These are phyloP conservation scores for Trichoderma polysporum DNA, from an alignment of 2,329 filamentous ascomycete genomes.

Conservation along the genomic window DNA sequence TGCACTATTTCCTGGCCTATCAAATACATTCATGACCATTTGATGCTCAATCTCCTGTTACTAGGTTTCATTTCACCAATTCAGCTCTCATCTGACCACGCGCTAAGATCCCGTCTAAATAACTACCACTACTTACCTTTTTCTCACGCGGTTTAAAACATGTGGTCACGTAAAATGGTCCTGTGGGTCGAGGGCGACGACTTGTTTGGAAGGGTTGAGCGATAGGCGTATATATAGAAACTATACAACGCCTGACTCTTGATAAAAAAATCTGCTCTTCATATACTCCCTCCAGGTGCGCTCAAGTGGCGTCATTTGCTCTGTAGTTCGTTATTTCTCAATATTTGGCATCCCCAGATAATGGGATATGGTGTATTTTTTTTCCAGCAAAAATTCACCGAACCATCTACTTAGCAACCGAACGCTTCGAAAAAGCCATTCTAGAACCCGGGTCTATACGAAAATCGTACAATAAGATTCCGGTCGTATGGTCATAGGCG, in stretches of 20 bases:
- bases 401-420: neutral
- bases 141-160: neutral
- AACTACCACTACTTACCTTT: neutral
- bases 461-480: neutral
- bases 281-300: neutral
- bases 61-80: conserved; percentile 1
- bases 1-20: neutral
- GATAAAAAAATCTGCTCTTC: neutral
- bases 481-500: neutral
- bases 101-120: neutral
- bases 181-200: neutral
- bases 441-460: neutral
- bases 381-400: neutral
- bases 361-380: neutral
- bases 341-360: neutral
- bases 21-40: neutral
- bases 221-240: neutral
- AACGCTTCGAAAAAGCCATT: too few relatives aligned
- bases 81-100: neutral
- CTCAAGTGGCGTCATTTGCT: neutral
- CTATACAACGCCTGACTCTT: neutral
- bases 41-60: neutral
- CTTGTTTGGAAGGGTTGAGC: neutral
- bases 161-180: neutral
- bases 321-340: neutral